Evolutionary conservation across 192 early-diverging fungal genomes (phyloP), one percentile per base, ranked within the genome.

Genomic region (Obelidium mucronatum): DNA sequence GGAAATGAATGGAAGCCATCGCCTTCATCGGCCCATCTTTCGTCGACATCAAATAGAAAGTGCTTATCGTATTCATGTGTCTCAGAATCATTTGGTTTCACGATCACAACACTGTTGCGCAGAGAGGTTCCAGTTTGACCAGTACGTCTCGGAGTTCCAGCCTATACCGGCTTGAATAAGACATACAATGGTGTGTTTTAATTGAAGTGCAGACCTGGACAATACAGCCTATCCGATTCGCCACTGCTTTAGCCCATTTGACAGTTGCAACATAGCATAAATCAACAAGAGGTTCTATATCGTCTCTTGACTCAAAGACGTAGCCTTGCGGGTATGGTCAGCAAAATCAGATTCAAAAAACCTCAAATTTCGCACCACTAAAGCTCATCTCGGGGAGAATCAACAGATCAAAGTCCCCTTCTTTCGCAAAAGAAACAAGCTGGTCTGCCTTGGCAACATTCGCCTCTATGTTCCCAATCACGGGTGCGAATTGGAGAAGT

Each of bases 341-440:
- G n/a, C n/a, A n/a, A n/a, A n/a, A n/a, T n/a, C n/a, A n/a, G n/a
- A n/a, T n/a, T n/a, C n/a, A n/a, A n/a, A n/a, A n/a, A n/a, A n/a
- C n/a, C n/a, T n/a, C n/a, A 67, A 94, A 94, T 11, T 76, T 79
- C 78, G 94, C 94, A 28, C 92, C 92, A 39, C 92, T 86, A 73
- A 94, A 94, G 3, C 87, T 87, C 90, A 95, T 86, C 76, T 95
- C 94, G 2, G 94, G 91, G 35, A 94, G 79, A 2, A 95, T 79
- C 19, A 95, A 71, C 19, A 94, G 72, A 76, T 93, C 91, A 1
- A 93, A 85, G 66, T 75, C 30, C 39, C 39, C 51, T 31, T 51
- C 56, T 8, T 74, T 64, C 77, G 69, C 52, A 44, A 2, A 15
- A 35, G 22, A 8, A 17, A 88, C 56, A 22, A 88, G 60, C 30